phyloP scores from a whole-genome alignment of 139 green algal genomes.

The Tetradesmus obliquus region DNA sequence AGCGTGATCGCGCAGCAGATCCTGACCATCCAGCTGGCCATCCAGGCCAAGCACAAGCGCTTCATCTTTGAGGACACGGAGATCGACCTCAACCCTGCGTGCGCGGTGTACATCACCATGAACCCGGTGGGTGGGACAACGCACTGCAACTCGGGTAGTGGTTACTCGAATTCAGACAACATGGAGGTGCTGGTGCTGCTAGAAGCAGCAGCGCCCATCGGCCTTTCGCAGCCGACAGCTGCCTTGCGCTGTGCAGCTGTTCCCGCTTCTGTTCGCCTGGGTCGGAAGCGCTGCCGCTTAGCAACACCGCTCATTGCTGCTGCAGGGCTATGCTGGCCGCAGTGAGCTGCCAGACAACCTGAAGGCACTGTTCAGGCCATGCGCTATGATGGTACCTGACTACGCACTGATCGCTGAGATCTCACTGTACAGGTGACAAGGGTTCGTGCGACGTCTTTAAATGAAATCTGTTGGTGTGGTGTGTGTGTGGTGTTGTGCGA shows the following conservation, averaged over 20 bases:
- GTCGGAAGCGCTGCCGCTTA: neutral
- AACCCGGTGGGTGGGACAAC: slow-evolving; percentile 75
- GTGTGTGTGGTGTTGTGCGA: too few species aligned
- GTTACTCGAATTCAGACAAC: neutral
- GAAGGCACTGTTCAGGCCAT: slow-evolving; percentile 87
- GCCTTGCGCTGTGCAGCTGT: neutral
- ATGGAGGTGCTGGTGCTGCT: neutral
- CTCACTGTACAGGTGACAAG: slow-evolving; percentile 61
- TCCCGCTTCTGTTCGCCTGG: neutral
- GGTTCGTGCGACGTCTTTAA: neutral
- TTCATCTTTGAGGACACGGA: slow-evolving; percentile 90
- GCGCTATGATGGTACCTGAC: slow-evolving; percentile 89
- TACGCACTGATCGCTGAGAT: slow-evolving; percentile 89
- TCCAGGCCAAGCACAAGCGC: slow-evolving; percentile 79
- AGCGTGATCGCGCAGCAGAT: slow-evolving; percentile 74
- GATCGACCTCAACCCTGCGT: slow-evolving; percentile 78
- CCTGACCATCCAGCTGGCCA: slow-evolving; percentile 79
- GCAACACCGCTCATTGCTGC: neutral
- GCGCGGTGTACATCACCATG: slow-evolving; percentile 87
- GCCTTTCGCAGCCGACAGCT: neutral
- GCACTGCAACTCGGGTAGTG: neutral
- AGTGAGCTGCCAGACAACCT: slow-evolving; percentile 87
- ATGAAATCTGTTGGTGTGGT: too few species aligned
- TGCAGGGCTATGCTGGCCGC: slow-evolving; percentile 18
- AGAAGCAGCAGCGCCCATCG: neutral